A percentile compares a stretch with the other conserved stretches of the same genome.
These are phyloP conservation scores for Phytophthora hibernalis DNA, from an alignment of 352 stramenopile genomes.

Conservation along the genomic window DNA sequence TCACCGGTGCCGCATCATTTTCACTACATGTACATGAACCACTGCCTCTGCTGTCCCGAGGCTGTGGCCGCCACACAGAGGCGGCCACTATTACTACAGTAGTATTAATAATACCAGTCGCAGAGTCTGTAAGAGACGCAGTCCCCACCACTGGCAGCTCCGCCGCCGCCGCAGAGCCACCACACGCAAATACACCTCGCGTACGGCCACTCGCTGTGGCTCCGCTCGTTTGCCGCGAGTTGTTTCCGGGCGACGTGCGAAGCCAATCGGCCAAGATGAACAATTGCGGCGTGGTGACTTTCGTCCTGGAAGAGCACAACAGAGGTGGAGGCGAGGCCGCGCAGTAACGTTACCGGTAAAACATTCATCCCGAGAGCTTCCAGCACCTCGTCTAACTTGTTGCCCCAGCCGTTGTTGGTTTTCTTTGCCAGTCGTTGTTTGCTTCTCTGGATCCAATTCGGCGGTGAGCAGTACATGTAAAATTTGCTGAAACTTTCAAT, in stretches of 20 bases:
- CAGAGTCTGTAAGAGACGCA: no score
- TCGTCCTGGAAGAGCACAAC: conserved; percentile 62
- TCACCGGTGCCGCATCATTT: no score
- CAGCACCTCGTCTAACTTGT: conserved; percentile 52
- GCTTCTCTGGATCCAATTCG: no score
- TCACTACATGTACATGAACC: no score
- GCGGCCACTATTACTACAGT: no score
- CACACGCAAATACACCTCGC: conserved; percentile 70
- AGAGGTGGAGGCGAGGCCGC: conserved; percentile 26
- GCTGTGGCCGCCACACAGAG: no score
- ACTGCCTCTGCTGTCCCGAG: no score
- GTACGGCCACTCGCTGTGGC: conserved; percentile 90
- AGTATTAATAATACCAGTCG: no score
- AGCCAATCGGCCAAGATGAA: conserved; percentile 69
- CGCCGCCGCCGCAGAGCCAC: neutral
- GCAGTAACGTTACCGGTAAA: conserved; percentile 38
- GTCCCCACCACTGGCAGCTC: neutral
- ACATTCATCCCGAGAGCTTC: conserved; percentile 61
- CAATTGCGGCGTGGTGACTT: conserved; percentile 84
- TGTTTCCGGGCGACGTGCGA: conserved; percentile 54
- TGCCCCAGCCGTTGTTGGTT: no score
- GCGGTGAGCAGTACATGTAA: no score
- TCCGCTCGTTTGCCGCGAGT: conserved; percentile 86
- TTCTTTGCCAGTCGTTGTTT: no score
- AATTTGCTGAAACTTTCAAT: no score